Evolutionary conservation across 352 stramenopile species (phyloP).

Genomic region (Halophytophthora polymorphica): DNA sequence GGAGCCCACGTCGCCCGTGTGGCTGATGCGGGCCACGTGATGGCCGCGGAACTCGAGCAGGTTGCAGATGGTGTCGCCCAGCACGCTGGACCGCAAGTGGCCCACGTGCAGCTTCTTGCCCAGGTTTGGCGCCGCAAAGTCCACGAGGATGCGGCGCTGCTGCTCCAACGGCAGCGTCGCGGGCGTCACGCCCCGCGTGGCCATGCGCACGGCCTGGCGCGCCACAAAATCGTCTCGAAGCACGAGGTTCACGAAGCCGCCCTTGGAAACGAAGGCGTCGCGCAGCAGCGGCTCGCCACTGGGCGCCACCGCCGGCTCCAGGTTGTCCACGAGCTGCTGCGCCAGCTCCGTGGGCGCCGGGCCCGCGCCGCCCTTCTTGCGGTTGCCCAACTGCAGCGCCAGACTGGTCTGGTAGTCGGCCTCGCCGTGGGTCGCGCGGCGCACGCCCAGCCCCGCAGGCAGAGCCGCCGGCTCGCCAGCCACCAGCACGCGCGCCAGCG

Average conservation of each 20-base stretch:
- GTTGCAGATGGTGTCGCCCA: slow-evolving; percentile 81
- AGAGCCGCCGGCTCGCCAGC: slow-evolving; percentile 19
- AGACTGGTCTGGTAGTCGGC: slow-evolving; percentile 81
- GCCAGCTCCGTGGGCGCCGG: slow-evolving; percentile 39
- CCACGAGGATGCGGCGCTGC: slow-evolving; percentile 53
- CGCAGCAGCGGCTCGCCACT: slow-evolving; percentile 16
- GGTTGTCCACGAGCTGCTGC: slow-evolving; percentile 25
- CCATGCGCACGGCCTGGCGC: slow-evolving; percentile 52
- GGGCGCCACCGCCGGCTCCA: slow-evolving; percentile 6
- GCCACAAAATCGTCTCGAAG: slow-evolving; percentile 72
- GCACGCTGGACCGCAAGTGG: slow-evolving; percentile 74
- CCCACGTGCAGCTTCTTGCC: slow-evolving; percentile 86
- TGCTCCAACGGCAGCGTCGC: slow-evolving; percentile 10
- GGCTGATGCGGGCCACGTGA: slow-evolving; percentile 62
- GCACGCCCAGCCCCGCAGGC: slow-evolving; percentile 50
- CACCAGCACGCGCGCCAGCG: slow-evolving; percentile 35
- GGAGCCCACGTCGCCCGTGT: slow-evolving; percentile 76
- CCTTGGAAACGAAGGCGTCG: slow-evolving; percentile 54
- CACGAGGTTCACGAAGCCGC: slow-evolving; percentile 80
- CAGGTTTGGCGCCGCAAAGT: slow-evolving; percentile 83
- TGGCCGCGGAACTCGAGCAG: slow-evolving; percentile 80
- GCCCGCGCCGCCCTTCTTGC: slow-evolving; percentile 18
- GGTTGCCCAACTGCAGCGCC: slow-evolving; percentile 53
- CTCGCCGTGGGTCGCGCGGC: slow-evolving; percentile 55
- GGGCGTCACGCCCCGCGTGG: slow-evolving; percentile 43